Evolutionary conservation across 192 early-diverging fungal genomes (phyloP).

Genomic region (Backusella mclennaniae): DNA sequence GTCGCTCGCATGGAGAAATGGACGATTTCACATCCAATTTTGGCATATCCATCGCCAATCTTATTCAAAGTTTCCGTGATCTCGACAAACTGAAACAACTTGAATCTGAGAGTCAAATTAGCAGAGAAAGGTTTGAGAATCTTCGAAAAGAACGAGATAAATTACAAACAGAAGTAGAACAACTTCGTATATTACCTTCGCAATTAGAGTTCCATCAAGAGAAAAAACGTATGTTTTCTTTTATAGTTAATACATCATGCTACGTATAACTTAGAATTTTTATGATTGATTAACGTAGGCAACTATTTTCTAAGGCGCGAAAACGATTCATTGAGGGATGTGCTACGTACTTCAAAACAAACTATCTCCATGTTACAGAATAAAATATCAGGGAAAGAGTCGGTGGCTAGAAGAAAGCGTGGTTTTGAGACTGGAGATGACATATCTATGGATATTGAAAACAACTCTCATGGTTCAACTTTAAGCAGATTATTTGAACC

Average conservation of each 20-base stretch:
- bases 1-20: slow-evolving; percentile 38
- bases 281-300: neutral
- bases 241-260: no score
- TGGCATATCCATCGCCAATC: slow-evolving; percentile 64
- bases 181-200: neutral
- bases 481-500: neutral
- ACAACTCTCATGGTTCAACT: neutral
- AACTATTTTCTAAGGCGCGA: slow-evolving; percentile 8
- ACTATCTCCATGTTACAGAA: slow-evolving; percentile 71
- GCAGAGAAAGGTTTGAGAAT: slow-evolving; percentile 56
- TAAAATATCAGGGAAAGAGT: slow-evolving; percentile 47
- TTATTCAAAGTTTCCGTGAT: slow-evolving; percentile 72
- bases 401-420: neutral
- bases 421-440: neutral
- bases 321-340: slow-evolving; percentile 39
- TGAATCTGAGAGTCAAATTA: slow-evolving; percentile 57
- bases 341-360: slow-evolving; percentile 67
- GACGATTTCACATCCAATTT: slow-evolving; percentile 63
- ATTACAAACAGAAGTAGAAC: slow-evolving; percentile 53
- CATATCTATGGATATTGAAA: no score
- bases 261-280: neutral
- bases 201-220: slow-evolving; percentile 29
- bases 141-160: slow-evolving; percentile 61
- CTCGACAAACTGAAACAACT: slow-evolving; percentile 65
- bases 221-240: neutral